A percentile compares a stretch with the other conserved stretches of the same genome.
Evolutionary conservation across 73 alveolate genomes (phyloP).

Genomic region (Paramecium pentaurelia): DNA sequence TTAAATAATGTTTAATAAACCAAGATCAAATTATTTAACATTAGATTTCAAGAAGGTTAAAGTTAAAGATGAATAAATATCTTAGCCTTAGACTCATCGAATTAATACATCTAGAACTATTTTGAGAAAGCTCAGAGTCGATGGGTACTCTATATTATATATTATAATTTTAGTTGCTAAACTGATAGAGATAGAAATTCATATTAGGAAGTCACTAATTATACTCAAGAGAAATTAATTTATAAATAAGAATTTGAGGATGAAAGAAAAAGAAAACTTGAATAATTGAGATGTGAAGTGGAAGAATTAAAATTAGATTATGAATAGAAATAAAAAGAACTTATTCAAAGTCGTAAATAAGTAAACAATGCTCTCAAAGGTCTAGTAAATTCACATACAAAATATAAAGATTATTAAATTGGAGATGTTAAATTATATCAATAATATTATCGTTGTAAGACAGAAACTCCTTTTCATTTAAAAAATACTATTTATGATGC

Average conservation of each 20-base stretch:
- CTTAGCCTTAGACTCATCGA: neutral
- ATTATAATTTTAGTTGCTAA: neutral
- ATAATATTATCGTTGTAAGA: neutral
- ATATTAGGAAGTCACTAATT: neutral
- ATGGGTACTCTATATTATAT: neutral
- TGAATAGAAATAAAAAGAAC: neutral
- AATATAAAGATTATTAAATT: neutral
- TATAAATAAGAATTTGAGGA: neutral
- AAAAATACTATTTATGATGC: neutral
- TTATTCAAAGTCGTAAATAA: neutral
- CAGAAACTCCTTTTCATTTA: neutral
- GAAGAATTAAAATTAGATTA: neutral
- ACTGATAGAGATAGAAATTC: neutral
- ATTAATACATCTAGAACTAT: neutral
- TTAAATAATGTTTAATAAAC: slow-evolving; percentile 5
- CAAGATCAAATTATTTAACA: neutral
- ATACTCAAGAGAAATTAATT: neutral
- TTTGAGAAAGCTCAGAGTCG: neutral
- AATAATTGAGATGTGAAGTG: neutral
- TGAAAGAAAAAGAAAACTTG: neutral
- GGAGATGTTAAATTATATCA: neutral
- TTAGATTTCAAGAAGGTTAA: neutral
- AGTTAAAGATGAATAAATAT: neutral
- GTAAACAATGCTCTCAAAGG: neutral
- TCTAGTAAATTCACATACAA: neutral